Evolutionary conservation across 1,284 basidiomycete species (phyloP), one percentile per base, ranked within the genome.

Genomic region (Blastosporella zonata): DNA sequence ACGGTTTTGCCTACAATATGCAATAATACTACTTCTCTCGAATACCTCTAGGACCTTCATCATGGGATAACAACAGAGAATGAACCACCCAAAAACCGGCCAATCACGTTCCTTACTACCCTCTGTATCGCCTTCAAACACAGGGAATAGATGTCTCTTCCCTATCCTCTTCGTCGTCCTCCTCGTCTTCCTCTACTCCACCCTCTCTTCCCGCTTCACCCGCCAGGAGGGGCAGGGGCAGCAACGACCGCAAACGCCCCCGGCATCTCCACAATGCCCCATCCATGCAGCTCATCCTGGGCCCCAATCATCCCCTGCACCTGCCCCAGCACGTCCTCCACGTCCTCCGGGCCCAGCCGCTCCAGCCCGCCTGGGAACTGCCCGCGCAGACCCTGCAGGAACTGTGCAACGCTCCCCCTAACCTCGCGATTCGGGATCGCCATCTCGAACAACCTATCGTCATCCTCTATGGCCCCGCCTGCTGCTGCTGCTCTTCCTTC

Each of bases 281-380:
- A 60, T 3, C 62, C 66, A 52, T 18, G 15, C 5, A 15, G n/a
- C 9, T 34, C 33, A 17, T 38, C 47, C 7, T 36, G 39, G 6
- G 29, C 48, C 9, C 67, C 61, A 20, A 65, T 72, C 20, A 74
- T 67, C 8, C 66, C 74, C 44, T 80, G 53, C 22, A 52, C 28
- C 35, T 51, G 46, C 15, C 39, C 53, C 71, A 87, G 72, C 53
- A 74, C 63, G 47, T 82, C 82, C 40, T 84, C 75, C 47, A 87
- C 55, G 6, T 69, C 73, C 17, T 83, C 82, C 34, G 79, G 73
- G 9, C 64, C 81, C 20, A 78, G 70, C 53, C 74, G 64, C 63
- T 83, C 78, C 23, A 78, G 77, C 55, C 85, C 87, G 0, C 79
- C 84, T 0, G 79, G 83, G 49, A 87, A 80, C 52, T 76, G 74